phyloP scores from a whole-genome alignment of 257 asterid species.

The Striga asiatica region DNA sequence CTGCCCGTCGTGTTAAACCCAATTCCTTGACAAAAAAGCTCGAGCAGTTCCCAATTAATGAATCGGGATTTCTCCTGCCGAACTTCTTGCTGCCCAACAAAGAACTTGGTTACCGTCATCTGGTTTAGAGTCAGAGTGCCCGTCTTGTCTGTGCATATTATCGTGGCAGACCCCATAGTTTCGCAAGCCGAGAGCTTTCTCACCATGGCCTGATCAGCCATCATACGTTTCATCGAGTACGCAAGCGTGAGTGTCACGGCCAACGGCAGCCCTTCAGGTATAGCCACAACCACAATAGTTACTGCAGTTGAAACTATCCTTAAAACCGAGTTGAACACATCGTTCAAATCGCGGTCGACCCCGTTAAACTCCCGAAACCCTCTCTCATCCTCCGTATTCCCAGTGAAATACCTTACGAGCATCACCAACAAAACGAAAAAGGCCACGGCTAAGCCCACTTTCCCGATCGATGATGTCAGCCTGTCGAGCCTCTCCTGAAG shows the following conservation, averaged over 20 bases:
- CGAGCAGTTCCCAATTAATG: slow-evolving; percentile 16
- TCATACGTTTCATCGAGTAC: slow-evolving; percentile 50
- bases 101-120: slow-evolving; percentile 36
- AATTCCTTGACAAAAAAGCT: slow-evolving; percentile 32
- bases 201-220: slow-evolving; percentile 47
- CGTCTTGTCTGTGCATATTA: slow-evolving; percentile 54
- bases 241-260: slow-evolving; percentile 54
- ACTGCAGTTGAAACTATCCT: slow-evolving; percentile 42
- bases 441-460: slow-evolving; percentile 37
- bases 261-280: slow-evolving; percentile 55
- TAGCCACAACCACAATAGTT: slow-evolving; percentile 49
- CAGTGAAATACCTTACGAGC: slow-evolving; percentile 49
- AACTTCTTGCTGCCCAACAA: slow-evolving; percentile 23
- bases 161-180: slow-evolving; percentile 55
- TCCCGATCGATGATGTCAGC: slow-evolving; percentile 36
- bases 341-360: slow-evolving; percentile 18
- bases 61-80: background rate
- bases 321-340: slow-evolving; percentile 30
- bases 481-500: slow-evolving; percentile 36
- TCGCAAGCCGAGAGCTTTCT: slow-evolving; percentile 62
- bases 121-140: slow-evolving; percentile 42
- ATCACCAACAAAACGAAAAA: slow-evolving; percentile 31
- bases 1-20: slow-evolving; percentile 33
- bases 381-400: slow-evolving; percentile 17
- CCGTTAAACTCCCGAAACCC: slow-evolving; percentile 25